Evolutionary conservation across 768 basidiomycete species (phyloP), one percentile per base, ranked within the genome.

Genomic region (Russula vinacea): DNA sequence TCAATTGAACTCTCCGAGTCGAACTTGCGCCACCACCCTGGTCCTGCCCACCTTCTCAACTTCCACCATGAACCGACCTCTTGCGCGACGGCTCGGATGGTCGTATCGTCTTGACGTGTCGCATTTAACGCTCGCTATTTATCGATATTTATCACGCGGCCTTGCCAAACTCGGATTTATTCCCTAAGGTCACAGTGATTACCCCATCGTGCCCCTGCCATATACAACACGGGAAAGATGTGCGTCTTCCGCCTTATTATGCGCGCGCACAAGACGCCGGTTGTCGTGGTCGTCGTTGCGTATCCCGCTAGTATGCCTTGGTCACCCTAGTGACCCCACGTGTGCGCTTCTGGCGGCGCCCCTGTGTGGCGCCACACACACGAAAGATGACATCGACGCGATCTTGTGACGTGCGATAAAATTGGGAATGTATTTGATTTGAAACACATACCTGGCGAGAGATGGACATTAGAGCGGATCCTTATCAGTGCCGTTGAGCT

Each of bases 171-270:
- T 99, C 39, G 97, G 97, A 0, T 99, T 99, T 80, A 96, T 99
- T 78, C 91, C 91, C 7, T 97, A 94, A 70, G 96, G 96, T 0
- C 87, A 92, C 75, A 83, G 86, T 40, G 86, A 92, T 69, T 94
- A 92, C 32, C 96, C 97, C 2, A 92, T 99, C 70, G 89, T 98
- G 4, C 96, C 97, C 0, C 79, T 98, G 51, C 79, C 56, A 77
- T 98, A 37, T 98, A 93, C 82, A 85, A 92, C 74, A 92, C 92
- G 0, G 95, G 90, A 57, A 98, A 97, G 79, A 93, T 98, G 92
- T 83, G 84, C 64, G 81, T 89, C 72, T 96, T 98, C 80, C 88
- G 89, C 68, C 83, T 90, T 32, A 81, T 96, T 82, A 97, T 98
- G 94, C 81, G 84, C 67, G 70, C 74, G 49, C 80, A 90, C 52